These are phyloP conservation scores for Ophiostoma quercus DNA, from an alignment of 2,329 filamentous ascomycete genomes.

Conservation along the genomic window DNA sequence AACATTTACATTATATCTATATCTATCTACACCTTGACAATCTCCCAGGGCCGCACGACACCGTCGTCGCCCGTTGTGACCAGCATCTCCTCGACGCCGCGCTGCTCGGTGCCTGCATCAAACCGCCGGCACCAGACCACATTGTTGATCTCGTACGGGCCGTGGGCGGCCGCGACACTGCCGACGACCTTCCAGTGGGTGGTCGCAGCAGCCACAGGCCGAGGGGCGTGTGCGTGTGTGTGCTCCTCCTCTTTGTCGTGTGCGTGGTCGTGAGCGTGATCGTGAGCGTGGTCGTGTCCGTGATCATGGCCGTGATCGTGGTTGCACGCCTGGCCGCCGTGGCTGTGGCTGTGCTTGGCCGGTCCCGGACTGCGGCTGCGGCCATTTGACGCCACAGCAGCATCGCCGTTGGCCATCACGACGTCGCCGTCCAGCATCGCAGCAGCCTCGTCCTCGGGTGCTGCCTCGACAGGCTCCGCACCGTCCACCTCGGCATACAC, in stretches of 20 bases:
- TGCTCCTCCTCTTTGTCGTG: slow-evolving; percentile 10
- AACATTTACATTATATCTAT: neutral
- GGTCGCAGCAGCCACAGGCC: slow-evolving; percentile 12
- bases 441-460: slow-evolving; percentile 1
- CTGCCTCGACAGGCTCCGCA: neutral
- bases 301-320: slow-evolving; percentile 27
- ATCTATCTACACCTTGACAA: slow-evolving; percentile 13
- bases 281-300: slow-evolving; percentile 29
- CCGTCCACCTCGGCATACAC: slow-evolving; percentile 62
- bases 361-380: slow-evolving; percentile 15
- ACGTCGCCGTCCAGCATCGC: slow-evolving; percentile 23
- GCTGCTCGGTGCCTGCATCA: slow-evolving; percentile 56
- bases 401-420: slow-evolving; percentile 19
- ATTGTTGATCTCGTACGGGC: slow-evolving; percentile 92
- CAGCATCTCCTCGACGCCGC: slow-evolving; percentile 70
- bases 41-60: slow-evolving; percentile 73
- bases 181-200: slow-evolving; percentile 65
- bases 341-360: slow-evolving; percentile 27
- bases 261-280: slow-evolving; percentile 23
- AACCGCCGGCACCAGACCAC: slow-evolving; percentile 78
- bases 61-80: slow-evolving; percentile 92
- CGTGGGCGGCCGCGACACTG: slow-evolving; percentile 69
- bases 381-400: slow-evolving; percentile 11
- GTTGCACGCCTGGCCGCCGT: slow-evolving; percentile 34
- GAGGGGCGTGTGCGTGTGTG: slow-evolving; percentile 33